Evolutionary conservation across 1,284 basidiomycete genomes (phyloP).

Genomic region (Tausonia pullulans): DNA sequence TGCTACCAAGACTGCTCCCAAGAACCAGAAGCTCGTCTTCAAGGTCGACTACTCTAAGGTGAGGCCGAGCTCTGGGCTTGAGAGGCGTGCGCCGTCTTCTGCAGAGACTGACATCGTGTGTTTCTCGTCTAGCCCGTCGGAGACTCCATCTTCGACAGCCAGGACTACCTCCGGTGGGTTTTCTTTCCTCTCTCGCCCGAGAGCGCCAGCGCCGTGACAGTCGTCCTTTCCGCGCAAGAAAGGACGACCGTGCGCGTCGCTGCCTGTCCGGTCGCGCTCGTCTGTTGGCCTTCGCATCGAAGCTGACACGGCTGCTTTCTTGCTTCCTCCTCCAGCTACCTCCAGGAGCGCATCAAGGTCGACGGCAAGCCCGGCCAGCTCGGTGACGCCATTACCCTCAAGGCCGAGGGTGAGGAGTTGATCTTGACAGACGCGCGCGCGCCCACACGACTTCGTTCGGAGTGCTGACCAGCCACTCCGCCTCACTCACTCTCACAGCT

Average conservation of each 20-base stretch:
- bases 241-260: too few species aligned
- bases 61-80: too few species aligned
- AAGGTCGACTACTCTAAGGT: constrained; percentile 53
- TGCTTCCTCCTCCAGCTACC: constrained; percentile 38
- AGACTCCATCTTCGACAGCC: constrained; percentile 57
- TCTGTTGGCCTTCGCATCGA: background rate
- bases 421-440: constrained; percentile 23
- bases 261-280: too few species aligned
- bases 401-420: constrained; percentile 53
- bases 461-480: background rate
- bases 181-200: too few species aligned
- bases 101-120: background rate
- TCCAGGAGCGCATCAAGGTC: constrained; percentile 89
- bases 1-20: constrained; percentile 71
- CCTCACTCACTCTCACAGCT: constrained; percentile 33
- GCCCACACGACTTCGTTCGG: background rate
- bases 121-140: background rate
- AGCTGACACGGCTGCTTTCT: background rate
- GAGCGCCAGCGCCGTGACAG: too few species aligned
- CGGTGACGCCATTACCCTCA: constrained; percentile 70
- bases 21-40: constrained; percentile 89
- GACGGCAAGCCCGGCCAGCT: constrained; percentile 58
- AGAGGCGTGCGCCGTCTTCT: too few species aligned
- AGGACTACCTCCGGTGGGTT: background rate
- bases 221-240: too few species aligned